These are phyloP conservation scores for Graphilbum fragrans DNA, from an alignment of 2,329 filamentous ascomycete genomes.

Conservation along the genomic window DNA sequence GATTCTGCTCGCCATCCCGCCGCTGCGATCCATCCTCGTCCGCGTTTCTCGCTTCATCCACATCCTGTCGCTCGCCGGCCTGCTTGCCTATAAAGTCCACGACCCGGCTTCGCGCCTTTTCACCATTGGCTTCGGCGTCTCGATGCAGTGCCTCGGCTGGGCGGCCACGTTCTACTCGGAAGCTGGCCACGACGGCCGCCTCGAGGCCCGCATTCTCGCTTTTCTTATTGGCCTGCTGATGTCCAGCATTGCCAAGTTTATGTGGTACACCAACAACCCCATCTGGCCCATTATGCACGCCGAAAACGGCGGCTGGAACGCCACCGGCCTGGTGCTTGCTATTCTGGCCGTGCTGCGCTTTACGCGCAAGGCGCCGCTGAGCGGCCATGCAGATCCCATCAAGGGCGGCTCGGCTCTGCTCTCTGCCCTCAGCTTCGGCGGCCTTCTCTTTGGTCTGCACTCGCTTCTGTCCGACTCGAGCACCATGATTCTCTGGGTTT, in stretches of 20 bases:
- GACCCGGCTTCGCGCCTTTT: conserved; percentile 67
- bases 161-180: conserved; percentile 70
- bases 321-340: conserved; percentile 64
- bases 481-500: conserved; percentile 98
- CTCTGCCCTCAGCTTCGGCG: conserved; percentile 67
- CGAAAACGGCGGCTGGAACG: conserved; percentile 87
- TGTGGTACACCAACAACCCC: conserved; percentile 89
- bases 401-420: conserved; percentile 22
- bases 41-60: conserved; percentile 61
- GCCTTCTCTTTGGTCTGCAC: conserved; percentile 79
- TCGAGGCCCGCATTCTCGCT: conserved; percentile 73
- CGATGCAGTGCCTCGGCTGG: conserved; percentile 74
- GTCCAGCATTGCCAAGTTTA: conserved; percentile 84
- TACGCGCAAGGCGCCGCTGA: conserved; percentile 38
- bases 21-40: conserved; percentile 55
- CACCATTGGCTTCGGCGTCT: conserved; percentile 68
- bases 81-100: conserved; percentile 67
- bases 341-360: conserved; percentile 65
- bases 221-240: conserved; percentile 73
- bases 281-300: conserved; percentile 92
- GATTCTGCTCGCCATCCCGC: conserved; percentile 58
- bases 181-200: conserved; percentile 56
- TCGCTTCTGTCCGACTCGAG: conserved; percentile 92
- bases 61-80: conserved; percentile 58
- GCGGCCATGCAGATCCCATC: neutral